Conservation (phyloP, 768 basidiomycete species). For the Mycena sanguinolenta region DNA sequence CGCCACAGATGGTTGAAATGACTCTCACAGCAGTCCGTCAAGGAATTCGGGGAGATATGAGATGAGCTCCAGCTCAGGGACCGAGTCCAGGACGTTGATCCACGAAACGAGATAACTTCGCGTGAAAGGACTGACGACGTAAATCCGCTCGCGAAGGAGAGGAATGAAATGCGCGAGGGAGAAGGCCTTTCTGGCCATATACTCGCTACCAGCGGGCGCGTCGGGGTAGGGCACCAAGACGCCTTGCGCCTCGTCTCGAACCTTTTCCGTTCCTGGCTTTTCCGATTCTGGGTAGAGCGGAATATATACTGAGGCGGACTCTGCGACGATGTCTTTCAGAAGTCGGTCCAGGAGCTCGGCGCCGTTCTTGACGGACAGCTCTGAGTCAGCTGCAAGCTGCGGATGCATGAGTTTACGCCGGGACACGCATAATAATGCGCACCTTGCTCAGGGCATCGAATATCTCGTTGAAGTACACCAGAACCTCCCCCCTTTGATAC, state of each 20-base stretch:
- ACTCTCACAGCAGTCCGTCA: slow-evolving; percentile 88
- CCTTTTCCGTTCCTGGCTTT: slow-evolving; percentile 77
- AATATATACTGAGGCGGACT: slow-evolving; percentile 95
- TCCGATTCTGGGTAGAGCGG: slow-evolving; percentile 89
- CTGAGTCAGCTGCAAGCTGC: slow-evolving; percentile 96
- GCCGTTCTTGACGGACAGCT: slow-evolving; percentile 97
- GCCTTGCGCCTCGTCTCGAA: slow-evolving; percentile 67
- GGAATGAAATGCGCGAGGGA: slow-evolving; percentile 96
- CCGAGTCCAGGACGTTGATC: slow-evolving; percentile 95
- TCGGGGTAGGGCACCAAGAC: slow-evolving; percentile 79
- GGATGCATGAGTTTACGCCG: background rate
- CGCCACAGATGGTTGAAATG: slow-evolving; percentile 7
- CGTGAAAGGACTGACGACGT: slow-evolving; percentile 96
- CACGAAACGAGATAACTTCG: slow-evolving; percentile 97
- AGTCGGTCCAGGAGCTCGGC: slow-evolving; percentile 96
- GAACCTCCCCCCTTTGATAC: slow-evolving; percentile 96
- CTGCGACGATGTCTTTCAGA: slow-evolving; percentile 98
- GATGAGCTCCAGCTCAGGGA: slow-evolving; percentile 96
- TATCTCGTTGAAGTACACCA: slow-evolving; percentile 98
- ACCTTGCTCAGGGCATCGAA: slow-evolving; percentile 99
- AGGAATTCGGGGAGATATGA: slow-evolving; percentile 95
- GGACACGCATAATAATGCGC: slow-evolving; percentile 40
- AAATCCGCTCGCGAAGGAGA: slow-evolving; percentile 90
- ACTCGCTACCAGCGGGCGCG: slow-evolving; percentile 56
- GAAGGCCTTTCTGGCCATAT: slow-evolving; percentile 80